A percentile compares a stretch with the other conserved stretches of the same genome.
Evolutionary conservation across 1,284 basidiomycete species (phyloP).

Genomic region (Cutaneotrichosporon cyanovorans): DNA sequence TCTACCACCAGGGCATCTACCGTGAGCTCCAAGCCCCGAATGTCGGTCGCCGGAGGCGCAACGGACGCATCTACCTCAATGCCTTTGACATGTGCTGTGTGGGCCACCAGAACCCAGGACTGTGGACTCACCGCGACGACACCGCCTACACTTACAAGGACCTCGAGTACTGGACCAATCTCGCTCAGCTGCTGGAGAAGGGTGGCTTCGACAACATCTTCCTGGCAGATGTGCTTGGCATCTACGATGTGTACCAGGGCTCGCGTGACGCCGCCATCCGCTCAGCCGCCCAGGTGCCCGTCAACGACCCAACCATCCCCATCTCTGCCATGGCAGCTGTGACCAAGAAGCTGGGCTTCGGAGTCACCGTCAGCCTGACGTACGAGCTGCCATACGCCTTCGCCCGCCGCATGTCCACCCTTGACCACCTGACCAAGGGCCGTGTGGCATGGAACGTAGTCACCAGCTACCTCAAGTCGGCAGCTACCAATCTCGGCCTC

Average conservation of each 20-base stretch:
- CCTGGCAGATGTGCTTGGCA: conserved; percentile 15
- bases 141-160: conserved; percentile 14
- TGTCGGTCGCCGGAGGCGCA: background rate
- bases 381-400: conserved; percentile 40
- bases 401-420: conserved; percentile 38
- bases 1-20: conserved; percentile 13
- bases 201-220: conserved; percentile 12
- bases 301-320: conserved; percentile 10
- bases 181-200: conserved; percentile 9
- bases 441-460: conserved; percentile 43
- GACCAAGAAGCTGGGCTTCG: conserved; percentile 14
- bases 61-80: conserved; percentile 11
- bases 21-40: background rate
- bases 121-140: conserved; percentile 12
- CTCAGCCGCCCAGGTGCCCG: conserved; percentile 11
- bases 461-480: conserved; percentile 38
- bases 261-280: conserved; percentile 10
- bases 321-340: conserved; percentile 16
- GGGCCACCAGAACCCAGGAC: conserved; percentile 12
- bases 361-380: conserved; percentile 17
- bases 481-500: conserved; percentile 35
- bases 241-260: conserved; percentile 15
- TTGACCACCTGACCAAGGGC: conserved; percentile 45
- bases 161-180: conserved; percentile 14
- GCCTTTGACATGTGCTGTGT: conserved; percentile 16